phyloP scores from a whole-genome alignment of 2,329 filamentous ascomycete genomes.

The Metarhizium brunneum region DNA sequence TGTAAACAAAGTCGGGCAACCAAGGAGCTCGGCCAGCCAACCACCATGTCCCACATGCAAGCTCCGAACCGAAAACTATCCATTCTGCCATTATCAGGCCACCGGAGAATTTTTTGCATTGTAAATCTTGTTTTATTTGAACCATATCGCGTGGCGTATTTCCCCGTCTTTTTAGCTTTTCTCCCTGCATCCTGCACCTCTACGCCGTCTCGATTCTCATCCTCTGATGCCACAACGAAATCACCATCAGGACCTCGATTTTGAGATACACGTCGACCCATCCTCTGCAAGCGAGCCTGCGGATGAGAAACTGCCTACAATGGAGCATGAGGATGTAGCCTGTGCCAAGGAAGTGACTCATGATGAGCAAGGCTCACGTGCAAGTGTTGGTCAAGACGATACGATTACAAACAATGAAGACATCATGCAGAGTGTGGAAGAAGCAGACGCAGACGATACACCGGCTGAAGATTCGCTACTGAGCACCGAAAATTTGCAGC shows the following conservation, averaged over 20 bases:
- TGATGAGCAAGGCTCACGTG: background rate
- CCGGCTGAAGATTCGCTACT: background rate
- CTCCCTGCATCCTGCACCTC: conserved; percentile 4
- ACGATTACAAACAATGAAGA: background rate
- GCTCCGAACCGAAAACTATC: background rate
- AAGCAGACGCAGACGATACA: background rate
- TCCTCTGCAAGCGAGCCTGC: conserved; percentile 29
- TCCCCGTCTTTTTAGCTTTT: background rate
- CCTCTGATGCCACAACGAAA: conserved; percentile 16
- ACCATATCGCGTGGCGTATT: background rate
- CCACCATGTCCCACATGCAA: conserved; percentile 13
- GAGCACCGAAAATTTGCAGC: conserved; percentile 1
- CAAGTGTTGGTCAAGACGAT: background rate
- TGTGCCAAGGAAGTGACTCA: background rate
- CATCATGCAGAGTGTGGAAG: background rate
- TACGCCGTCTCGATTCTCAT: background rate
- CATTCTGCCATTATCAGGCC: background rate
- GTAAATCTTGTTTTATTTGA: background rate
- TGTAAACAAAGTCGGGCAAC: conserved; percentile 22
- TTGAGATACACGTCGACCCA: conserved; percentile 38
- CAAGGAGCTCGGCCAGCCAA: conserved; percentile 20
- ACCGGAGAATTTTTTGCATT: background rate
- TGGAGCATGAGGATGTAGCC: conserved; percentile 4
- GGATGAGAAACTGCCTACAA: conserved; percentile 5
- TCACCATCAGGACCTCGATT: conserved; percentile 28